phyloP scores from a whole-genome alignment of 1,284 basidiomycete genomes.

The Naganishia liquefaciens region DNA sequence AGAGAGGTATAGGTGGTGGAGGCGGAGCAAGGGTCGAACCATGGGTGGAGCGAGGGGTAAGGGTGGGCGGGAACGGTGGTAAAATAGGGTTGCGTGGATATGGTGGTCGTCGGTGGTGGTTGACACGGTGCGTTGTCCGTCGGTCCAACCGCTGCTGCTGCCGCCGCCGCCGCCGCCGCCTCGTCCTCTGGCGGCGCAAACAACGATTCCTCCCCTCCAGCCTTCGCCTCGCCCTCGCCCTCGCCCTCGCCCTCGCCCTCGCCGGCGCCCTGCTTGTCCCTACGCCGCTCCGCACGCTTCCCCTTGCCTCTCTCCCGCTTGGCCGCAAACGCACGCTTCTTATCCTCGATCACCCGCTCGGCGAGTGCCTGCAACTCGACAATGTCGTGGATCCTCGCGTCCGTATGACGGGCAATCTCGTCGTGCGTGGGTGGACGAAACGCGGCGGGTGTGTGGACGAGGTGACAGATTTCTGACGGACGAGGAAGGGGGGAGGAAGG shows the following conservation, averaged over 20 bases:
- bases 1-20: conserved; percentile 65
- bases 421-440: conserved; percentile 62
- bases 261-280: conserved; percentile 42
- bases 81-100: conserved; percentile 33
- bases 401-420: conserved; percentile 56
- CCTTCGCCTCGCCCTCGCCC: conserved; percentile 29
- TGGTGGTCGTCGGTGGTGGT: conserved; percentile 41
- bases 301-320: conserved; percentile 57
- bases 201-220: conserved; percentile 45
- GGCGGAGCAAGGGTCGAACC: conserved; percentile 47
- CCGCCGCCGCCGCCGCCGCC: conserved; percentile 35
- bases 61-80: conserved; percentile 19
- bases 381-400: conserved; percentile 36
- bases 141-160: conserved; percentile 5
- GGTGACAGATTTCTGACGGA: conserved; percentile 66
- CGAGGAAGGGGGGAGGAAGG: not conserved
- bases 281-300: conserved; percentile 60
- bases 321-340: conserved; percentile 49
- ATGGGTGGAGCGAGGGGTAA: conserved; percentile 39
- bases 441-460: conserved; percentile 71
- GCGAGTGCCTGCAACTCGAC: conserved; percentile 4
- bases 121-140: too few relatives aligned
- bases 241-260: conserved; percentile 20
- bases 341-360: conserved; percentile 27
- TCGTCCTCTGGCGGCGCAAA: conserved; percentile 33